These are phyloP conservation scores for Phytophthora macrochlamydospora DNA, from an alignment of 352 stramenopile species.

Conservation along the genomic window DNA sequence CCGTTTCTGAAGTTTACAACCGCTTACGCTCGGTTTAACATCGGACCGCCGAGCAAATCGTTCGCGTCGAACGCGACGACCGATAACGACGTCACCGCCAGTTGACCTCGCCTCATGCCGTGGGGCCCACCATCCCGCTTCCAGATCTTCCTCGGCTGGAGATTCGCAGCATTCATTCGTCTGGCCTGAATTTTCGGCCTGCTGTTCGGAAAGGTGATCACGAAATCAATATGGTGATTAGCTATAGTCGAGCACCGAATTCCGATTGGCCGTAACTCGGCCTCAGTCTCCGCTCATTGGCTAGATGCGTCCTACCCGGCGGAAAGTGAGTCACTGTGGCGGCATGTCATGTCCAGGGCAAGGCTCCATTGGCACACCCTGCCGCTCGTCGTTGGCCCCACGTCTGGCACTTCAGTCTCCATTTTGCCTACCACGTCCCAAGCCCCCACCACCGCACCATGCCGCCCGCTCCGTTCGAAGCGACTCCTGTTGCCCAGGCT, in stretches of 20 bases:
- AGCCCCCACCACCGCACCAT: conserved; percentile 8
- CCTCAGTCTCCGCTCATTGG: neutral
- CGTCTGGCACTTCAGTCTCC: neutral
- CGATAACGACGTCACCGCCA: too few species aligned
- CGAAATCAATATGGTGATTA: neutral
- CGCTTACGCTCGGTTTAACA: too few species aligned
- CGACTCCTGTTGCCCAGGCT: conserved; percentile 4
- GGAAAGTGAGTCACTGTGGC: neutral
- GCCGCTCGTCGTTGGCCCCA: neutral
- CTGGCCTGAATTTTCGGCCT: neutral
- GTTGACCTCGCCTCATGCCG: too few species aligned
- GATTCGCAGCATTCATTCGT: too few species aligned
- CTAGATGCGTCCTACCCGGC: neutral
- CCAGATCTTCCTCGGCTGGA: neutral
- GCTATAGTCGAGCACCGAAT: neutral
- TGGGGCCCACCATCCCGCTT: neutral
- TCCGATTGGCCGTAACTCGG: neutral
- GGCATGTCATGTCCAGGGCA: too few species aligned
- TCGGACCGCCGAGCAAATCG: too few species aligned
- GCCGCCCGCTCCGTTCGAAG: conserved; percentile 32
- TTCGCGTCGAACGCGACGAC: too few species aligned
- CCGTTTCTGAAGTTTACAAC: too few species aligned
- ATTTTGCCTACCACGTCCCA: neutral
- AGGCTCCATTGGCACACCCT: neutral
- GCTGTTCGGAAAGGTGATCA: neutral